Percentiles rank a stretch among this genome's conserved stretches.
phyloP scores from a whole-genome alignment of 345 rosid species.

The Dovyalis caffra region DNA sequence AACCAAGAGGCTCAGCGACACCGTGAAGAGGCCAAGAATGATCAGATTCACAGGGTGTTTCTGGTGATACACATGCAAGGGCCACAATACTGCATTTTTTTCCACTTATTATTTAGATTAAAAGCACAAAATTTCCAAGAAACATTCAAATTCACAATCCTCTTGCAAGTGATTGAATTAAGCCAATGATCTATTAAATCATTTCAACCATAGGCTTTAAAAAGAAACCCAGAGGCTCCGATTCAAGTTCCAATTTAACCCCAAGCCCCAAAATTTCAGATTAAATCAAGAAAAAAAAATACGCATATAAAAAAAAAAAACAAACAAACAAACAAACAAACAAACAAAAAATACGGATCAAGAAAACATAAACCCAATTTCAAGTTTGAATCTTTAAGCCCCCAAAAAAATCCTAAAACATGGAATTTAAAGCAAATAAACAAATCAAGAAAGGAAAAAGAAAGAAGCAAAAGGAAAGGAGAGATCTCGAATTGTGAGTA shows the following conservation, averaged over 20 bases:
- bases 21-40: constrained; percentile 80
- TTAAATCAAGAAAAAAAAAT: not conserved
- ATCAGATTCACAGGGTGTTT: constrained; percentile 87
- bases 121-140: not conserved
- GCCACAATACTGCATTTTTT: constrained; percentile 78
- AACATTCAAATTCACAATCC: not conserved
- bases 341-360: no score
- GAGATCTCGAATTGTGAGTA: constrained; percentile 14
- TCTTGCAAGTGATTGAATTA: not conserved
- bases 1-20: constrained; percentile 75
- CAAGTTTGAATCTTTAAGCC: not conserved
- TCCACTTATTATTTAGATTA: not conserved
- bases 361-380: no score
- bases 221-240: not conserved
- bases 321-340: no score
- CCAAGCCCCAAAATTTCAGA: no score
- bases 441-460: not conserved
- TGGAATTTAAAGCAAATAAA: not conserved
- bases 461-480: no score
- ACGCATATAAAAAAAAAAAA: no score
- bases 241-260: not conserved
- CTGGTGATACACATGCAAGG: constrained; percentile 85
- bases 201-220: not conserved
- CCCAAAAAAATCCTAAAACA: not conserved
- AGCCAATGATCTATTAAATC: no score